Base-by-base conservation (phyloP, 495 filamentous ascomycete species). In the Podospora comata region DNA sequence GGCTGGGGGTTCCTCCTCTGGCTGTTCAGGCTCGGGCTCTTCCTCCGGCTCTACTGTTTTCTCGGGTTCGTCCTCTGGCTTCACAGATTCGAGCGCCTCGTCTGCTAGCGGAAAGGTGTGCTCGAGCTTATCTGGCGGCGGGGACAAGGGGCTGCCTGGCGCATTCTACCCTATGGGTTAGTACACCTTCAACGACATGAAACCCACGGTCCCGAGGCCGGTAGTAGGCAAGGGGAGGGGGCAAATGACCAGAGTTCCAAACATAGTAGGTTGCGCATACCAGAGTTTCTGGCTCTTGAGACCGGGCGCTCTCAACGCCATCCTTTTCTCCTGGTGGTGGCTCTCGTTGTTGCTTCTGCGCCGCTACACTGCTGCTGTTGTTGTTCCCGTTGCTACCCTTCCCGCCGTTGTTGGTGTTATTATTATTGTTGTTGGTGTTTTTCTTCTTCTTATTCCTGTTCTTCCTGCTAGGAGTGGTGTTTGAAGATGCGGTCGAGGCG, bases 351-450 rank as follows among this genome's bases (percentile, higher is more conserved):
- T 62, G 65, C 55, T 28, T 5, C 18, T 63, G 30, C n/a, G 60
- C 44, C 9, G 62, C 18, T 39, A 9, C 28, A 16, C 56, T 27
- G 13, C 32, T 34, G 44, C 70, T 54, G 23, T 57, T 27, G 13
- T 55, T 34, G 44, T 71, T 54, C 19, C 71, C 64, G 18, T 58
- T 55, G 53, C 13, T 54, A 53, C 60, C 60, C 15, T 16, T 70
- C 32, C 79, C 79, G 56, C 69, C 60, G 27, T 73, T 74, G 18
- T 74, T 66, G 72, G 83, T 87, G 67, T 78, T 74, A 66, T 77
- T 79, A 67, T 76, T 58, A 53, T 66, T 71, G 58, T 78, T 84
- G 78, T 89, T 91, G 82, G 89, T 91, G 77, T 87, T 91, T 77
- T 84, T 87, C 76, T 86, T 90, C 83, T 90, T 92, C 70, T 88